Evolutionary conservation across 2,329 filamentous ascomycete species (phyloP), one percentile per base, ranked within the genome.

Genomic region (Botrytis squamosa): DNA sequence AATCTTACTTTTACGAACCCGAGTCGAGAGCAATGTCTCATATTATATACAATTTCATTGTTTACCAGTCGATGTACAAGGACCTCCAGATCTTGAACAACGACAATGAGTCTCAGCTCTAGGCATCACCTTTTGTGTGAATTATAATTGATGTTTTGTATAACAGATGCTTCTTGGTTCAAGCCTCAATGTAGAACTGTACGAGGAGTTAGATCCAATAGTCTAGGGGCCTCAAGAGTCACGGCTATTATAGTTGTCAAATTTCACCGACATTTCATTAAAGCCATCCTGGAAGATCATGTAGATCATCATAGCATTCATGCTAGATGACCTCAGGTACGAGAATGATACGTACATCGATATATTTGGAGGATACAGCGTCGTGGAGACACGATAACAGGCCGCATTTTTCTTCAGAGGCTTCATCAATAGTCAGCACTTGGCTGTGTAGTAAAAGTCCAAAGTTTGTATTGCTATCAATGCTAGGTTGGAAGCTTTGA

Each of bases 51-150:
- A 67, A 40, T 42, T 49, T 18, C 16, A 68, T 29, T 10, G 18
- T 40, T 18, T 63, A 40, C 46, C 65, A 55, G 40, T n/a, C 38
- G 42, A 70, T 44, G 29, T 63, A 16, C 55, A 25, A 46, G 55
- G 42, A 63, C 42, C 8, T 63, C 10, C 4, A 46, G 68, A 60
- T 44, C 29, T 62, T 38, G 55, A 42, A n/a, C 44, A 33, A 29
- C 69, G 38, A 44, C 10, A n/a, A 36, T 55, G 44, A 64, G 40
- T 36, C n/a, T 57, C 60, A 65, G 70, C 70, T 71, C 59, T 55
- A 71, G 70, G 70, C 70, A 65, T 25, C 70, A 65, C n/a, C n/a
- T 29, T 9, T 63, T 33, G 9, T 40, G 3, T 52, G 2, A 33
- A 55, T n/a, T 22, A 44, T 38, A 18, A 7, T 18, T 9, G 42